phyloP scores from a whole-genome alignment of 2,329 filamentous ascomycete species.

The Botrytis squamosa region DNA sequence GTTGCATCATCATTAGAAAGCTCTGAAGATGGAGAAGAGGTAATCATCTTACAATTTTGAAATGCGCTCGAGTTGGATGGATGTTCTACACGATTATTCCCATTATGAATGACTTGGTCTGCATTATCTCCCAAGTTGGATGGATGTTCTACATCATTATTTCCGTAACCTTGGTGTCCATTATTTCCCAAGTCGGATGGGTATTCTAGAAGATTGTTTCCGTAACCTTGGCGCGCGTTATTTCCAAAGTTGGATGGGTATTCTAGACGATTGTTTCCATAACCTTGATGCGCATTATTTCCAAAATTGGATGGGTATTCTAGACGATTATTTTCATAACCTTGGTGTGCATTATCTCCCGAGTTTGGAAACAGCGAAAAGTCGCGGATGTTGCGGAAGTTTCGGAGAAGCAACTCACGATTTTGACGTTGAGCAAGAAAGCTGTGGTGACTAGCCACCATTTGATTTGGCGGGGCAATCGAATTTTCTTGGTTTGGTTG shows the following conservation, averaged over 20 bases:
- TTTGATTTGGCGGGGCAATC: too few species aligned
- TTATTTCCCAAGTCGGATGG: neutral
- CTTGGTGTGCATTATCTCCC: neutral
- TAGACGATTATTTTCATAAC: too few species aligned
- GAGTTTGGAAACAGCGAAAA: neutral
- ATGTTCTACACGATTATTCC: neutral
- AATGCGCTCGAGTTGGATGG: neutral
- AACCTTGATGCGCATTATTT: neutral
- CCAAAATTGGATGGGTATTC: neutral
- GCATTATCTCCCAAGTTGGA: neutral
- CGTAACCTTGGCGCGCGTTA: too few species aligned
- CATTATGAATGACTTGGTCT: neutral
- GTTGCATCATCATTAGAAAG: neutral
- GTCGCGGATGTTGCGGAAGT: too few species aligned
- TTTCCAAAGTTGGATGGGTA: neutral
- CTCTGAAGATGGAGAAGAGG: neutral
- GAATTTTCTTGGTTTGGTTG: too few species aligned
- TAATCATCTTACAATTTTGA: neutral
- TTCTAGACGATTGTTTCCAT: too few species aligned
- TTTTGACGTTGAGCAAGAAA: too few species aligned
- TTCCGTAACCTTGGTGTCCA: neutral
- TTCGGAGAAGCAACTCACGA: too few species aligned
- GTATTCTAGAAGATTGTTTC: too few species aligned
- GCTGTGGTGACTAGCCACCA: too few species aligned
- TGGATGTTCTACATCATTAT: too few species aligned